Conservation (phyloP, 495 filamentous ascomycete genomes). For the Talaromyces proteolyticus region DNA sequence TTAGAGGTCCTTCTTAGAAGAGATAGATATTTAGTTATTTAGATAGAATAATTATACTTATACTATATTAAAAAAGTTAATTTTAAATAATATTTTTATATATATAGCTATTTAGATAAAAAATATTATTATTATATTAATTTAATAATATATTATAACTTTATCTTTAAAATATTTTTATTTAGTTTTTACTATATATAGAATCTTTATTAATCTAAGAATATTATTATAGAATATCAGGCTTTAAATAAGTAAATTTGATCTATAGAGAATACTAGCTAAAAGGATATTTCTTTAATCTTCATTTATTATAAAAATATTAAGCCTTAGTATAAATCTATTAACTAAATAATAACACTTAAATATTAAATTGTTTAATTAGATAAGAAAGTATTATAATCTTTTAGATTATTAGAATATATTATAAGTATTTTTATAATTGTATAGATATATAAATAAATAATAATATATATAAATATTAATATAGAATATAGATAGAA, state of each 20-base stretch:
- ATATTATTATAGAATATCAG: background rate
- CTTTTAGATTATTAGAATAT: background rate
- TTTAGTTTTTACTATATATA: background rate
- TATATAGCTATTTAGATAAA: background rate
- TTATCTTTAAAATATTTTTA: background rate
- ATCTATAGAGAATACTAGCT: background rate
- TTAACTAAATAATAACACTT: background rate
- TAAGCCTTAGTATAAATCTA: background rate
- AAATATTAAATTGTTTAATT: slow-evolving; percentile 1
- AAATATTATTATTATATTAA: background rate
- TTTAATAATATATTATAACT: background rate
- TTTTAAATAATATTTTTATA: background rate
- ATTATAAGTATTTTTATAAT: background rate
- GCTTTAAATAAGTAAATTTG: background rate
- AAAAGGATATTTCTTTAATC: background rate
- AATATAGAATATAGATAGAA: background rate
- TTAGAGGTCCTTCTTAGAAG: background rate
- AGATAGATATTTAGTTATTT: background rate
- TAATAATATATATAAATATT: too few relatives aligned
- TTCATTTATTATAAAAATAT: background rate
- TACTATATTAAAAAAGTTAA: slow-evolving; percentile 1
- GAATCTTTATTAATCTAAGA: background rate
- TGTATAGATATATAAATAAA: background rate
- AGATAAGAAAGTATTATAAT: slow-evolving; percentile 5
- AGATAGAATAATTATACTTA: background rate